Conservation (phyloP, 129 eudicot genomes). For the Lonicera japonica region DNA sequence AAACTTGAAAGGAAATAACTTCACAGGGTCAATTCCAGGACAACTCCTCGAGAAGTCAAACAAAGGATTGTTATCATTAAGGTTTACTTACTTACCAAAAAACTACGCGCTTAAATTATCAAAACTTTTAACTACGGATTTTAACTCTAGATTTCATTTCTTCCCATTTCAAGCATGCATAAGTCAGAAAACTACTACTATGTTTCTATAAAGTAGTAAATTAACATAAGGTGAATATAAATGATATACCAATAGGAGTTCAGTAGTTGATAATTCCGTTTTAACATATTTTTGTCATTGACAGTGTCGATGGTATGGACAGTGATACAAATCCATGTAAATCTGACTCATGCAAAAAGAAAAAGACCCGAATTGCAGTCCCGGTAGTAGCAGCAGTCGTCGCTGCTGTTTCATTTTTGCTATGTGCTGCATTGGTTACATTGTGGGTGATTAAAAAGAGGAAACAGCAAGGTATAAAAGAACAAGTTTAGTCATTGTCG, state of each 20-base stretch:
- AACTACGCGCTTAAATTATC: no score
- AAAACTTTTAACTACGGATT: no score
- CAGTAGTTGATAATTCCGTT: no score
- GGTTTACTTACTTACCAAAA: slow-evolving; percentile 19
- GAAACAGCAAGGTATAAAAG: slow-evolving; percentile 21
- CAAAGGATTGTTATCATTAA: slow-evolving; percentile 28
- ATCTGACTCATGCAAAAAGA: slow-evolving; percentile 19
- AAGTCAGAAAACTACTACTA: no score
- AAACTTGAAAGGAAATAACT: slow-evolving; percentile 41
- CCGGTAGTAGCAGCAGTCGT: slow-evolving; percentile 12
- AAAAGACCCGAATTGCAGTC: slow-evolving; percentile 13
- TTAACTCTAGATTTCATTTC: no score
- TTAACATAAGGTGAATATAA: no score
- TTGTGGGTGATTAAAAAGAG: slow-evolving; percentile 14
- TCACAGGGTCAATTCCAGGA: slow-evolving; percentile 36
- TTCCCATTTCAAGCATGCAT: no score
- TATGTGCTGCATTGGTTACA: not conserved
- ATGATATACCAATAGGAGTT: no score
- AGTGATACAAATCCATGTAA: slow-evolving; percentile 17
- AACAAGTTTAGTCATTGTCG: not conserved
- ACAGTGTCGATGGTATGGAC: slow-evolving; percentile 26
- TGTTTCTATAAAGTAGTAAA: no score
- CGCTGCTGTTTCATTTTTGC: slow-evolving; percentile 11
- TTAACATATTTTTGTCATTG: slow-evolving; percentile 7
- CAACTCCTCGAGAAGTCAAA: slow-evolving; percentile 30